Base-by-base conservation (phyloP, 805 yeast species). In the Starmerella stellata region DNA sequence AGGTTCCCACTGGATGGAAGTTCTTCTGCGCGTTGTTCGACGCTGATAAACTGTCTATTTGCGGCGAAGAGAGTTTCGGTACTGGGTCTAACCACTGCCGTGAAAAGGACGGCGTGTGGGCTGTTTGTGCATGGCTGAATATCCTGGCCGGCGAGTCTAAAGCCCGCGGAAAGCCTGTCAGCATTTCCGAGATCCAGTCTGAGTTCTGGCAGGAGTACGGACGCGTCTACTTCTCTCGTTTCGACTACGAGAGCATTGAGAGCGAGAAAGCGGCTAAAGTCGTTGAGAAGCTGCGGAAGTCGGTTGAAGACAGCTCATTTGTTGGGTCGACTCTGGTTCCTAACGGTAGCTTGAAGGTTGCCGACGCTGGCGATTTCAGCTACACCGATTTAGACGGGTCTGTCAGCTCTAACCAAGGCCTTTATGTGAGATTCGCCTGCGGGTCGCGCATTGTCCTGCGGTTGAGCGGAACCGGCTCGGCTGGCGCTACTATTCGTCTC, bases 1-100 rank as follows among this genome's bases (percentile, higher is more conserved):
- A 90, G 61, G 96, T 90, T 4, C 98, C 98, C 39, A 87, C 98
- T 16, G 98, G 96, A 27, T 87, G 98, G 98, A 87, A 87, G 62
- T 87, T 87, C 58, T 87, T 87, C 70, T 85, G 96, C 62, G 87
- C 93, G 4, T 64, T 87, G 48, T 87, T 87, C 53, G 98, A 87
- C 56, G 85, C 93, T 30, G 73, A 81, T 53, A 85, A 83, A 62
- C 69, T 87, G 51, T 79, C 94, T 42, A 87, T 87, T 55, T 87
- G 98, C 62, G 98, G 98, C 51, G 98, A 87, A 62, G 98, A 87
- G 63, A 78, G 93, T 23, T 87, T 87, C 53, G 98, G 98, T 54
- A 87, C 98, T 21, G 98, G 98, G 34, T 83, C 95, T 16, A 78
- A 87, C 63, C 98, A 87, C 56, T 78, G 90, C 48, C 78, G 98